Conservation (phyloP, 2,329 filamentous ascomycete species). For the Clarireedia homoeocarpa region DNA sequence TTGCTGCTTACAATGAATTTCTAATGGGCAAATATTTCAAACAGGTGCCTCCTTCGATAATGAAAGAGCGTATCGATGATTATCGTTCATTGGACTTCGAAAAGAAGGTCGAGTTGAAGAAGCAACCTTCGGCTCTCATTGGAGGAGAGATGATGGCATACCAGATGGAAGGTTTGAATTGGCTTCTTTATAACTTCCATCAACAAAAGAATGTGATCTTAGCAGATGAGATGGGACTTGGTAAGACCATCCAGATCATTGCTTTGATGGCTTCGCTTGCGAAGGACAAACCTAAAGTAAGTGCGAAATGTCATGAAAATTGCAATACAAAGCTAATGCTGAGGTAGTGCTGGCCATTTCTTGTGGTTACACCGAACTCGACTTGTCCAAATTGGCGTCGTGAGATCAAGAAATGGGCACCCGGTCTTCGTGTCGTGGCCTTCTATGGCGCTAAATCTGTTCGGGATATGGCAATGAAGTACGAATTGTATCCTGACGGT, state of each 20-base stretch:
- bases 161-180: slow-evolving; percentile 88
- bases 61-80: slow-evolving; percentile 61
- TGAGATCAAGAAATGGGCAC: slow-evolving; percentile 91
- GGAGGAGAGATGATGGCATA: slow-evolving; percentile 87
- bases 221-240: slow-evolving; percentile 96
- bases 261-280: slow-evolving; percentile 69
- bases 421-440: slow-evolving; percentile 77
- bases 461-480: slow-evolving; percentile 67
- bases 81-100: slow-evolving; percentile 61
- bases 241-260: slow-evolving; percentile 93
- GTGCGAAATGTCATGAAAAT: slow-evolving; percentile 15
- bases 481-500: slow-evolving; percentile 73
- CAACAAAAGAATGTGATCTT: slow-evolving; percentile 77
- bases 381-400: slow-evolving; percentile 97
- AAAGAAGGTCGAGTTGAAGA: slow-evolving; percentile 54
- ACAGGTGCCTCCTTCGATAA: slow-evolving; percentile 44
- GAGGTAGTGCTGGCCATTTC: slow-evolving; percentile 71
- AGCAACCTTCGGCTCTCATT: slow-evolving; percentile 66
- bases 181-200: slow-evolving; percentile 88
- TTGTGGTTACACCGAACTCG: slow-evolving; percentile 88
- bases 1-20: slow-evolving; percentile 78
- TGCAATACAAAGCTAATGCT: slow-evolving; percentile 40
- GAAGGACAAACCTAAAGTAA: slow-evolving; percentile 46
- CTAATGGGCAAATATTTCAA: slow-evolving; percentile 68
- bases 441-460: slow-evolving; percentile 75